These are phyloP conservation scores for Fusarium nisikadoi DNA, from an alignment of 2,329 filamentous ascomycete genomes.

Conservation along the genomic window DNA sequence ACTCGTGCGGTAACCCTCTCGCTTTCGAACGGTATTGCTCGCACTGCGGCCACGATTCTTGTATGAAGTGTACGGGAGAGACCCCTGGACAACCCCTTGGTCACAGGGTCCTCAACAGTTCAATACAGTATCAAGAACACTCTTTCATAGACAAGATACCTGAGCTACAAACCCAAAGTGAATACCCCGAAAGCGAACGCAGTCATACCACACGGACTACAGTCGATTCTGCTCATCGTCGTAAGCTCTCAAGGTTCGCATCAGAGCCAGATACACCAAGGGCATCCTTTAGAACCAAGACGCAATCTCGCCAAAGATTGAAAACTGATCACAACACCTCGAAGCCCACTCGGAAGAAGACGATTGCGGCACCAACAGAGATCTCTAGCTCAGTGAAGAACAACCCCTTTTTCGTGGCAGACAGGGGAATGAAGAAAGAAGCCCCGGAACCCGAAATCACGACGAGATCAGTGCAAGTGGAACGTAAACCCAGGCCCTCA, in stretches of 20 bases:
- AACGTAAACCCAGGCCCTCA: conserved; percentile 39
- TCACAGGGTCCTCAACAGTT: background rate
- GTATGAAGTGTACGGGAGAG: conserved; percentile 57
- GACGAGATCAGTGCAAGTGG: conserved; percentile 30
- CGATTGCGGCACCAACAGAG: conserved; percentile 15
- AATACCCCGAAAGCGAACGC: background rate
- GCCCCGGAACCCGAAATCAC: conserved; percentile 38
- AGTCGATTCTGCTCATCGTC: conserved; percentile 2
- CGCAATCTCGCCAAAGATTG: conserved; percentile 7
- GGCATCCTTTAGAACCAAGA: conserved; percentile 6
- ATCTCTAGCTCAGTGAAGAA: conserved; percentile 38
- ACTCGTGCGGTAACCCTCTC: conserved; percentile 59
- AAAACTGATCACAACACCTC: conserved; percentile 3
- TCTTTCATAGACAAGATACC: background rate
- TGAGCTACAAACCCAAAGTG: background rate
- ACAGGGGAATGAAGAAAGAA: conserved; percentile 38
- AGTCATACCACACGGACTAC: conserved; percentile 1
- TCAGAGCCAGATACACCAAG: conserved; percentile 22
- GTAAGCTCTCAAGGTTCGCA: conserved; percentile 17
- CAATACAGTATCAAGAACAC: conserved; percentile 9
- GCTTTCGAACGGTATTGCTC: conserved; percentile 54
- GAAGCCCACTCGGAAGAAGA: conserved; percentile 18
- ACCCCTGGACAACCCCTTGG: conserved; percentile 30
- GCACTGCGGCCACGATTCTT: conserved; percentile 63
- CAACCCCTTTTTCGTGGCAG: conserved; percentile 50